Conservation (phyloP, 306 rosid genomes). For the Cicer bijugum region DNA sequence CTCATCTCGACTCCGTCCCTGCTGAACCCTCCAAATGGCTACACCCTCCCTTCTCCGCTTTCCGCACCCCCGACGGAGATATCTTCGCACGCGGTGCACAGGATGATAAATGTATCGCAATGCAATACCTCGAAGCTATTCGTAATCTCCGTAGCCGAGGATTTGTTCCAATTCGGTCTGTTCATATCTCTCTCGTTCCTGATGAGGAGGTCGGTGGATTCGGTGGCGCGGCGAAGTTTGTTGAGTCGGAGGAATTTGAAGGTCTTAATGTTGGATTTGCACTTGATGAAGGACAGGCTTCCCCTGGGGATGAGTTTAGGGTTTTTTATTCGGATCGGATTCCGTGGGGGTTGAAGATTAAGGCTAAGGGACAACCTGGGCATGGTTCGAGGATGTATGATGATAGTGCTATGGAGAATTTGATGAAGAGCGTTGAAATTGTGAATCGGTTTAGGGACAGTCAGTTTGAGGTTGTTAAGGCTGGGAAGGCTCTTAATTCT, state of each 20-base stretch:
- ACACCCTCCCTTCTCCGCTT: slow-evolving; percentile 86
- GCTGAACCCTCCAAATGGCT: slow-evolving; percentile 85
- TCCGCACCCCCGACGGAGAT: slow-evolving; percentile 57
- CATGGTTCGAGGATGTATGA: slow-evolving; percentile 85
- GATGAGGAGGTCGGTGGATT: slow-evolving; percentile 89
- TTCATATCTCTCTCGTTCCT: slow-evolving; percentile 77
- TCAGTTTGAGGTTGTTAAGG: slow-evolving; percentile 80
- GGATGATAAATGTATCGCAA: slow-evolving; percentile 83
- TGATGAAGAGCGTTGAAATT: slow-evolving; percentile 81
- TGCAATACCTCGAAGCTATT: slow-evolving; percentile 89
- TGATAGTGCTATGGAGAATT: slow-evolving; percentile 80
- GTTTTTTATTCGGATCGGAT: slow-evolving; percentile 80
- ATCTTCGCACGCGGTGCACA: slow-evolving; percentile 91
- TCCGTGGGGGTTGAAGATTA: slow-evolving; percentile 76
- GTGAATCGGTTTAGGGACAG: slow-evolving; percentile 71
- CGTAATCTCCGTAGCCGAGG: slow-evolving; percentile 51
- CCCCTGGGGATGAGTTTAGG: slow-evolving; percentile 66
- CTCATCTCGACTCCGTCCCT: slow-evolving; percentile 95
- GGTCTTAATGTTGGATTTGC: slow-evolving; percentile 68
- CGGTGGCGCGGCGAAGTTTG: slow-evolving; percentile 62
- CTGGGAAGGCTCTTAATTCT: slow-evolving; percentile 66
- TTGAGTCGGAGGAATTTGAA: slow-evolving; percentile 57
- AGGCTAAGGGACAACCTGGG: slow-evolving; percentile 69
- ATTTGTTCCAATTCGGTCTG: slow-evolving; percentile 63
- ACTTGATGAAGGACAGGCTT: slow-evolving; percentile 91